Evolutionary conservation across 352 stramenopile species (phyloP), one percentile per base, ranked within the genome.

Genomic region (Pelagophyceae sp.): DNA sequence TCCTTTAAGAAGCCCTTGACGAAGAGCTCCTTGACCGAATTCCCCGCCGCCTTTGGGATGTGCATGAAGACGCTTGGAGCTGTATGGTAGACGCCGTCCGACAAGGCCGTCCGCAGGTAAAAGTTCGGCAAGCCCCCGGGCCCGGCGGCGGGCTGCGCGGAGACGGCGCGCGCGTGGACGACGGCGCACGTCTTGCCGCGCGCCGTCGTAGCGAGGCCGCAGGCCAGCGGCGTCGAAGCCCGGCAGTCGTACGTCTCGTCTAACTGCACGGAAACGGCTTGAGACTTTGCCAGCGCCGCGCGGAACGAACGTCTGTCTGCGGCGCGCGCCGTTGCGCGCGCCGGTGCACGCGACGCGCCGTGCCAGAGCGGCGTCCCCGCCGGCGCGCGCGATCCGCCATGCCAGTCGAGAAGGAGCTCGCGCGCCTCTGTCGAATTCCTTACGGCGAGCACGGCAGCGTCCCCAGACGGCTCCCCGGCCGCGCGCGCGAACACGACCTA

Each of bases 1-100:
- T 27, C 25, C 33, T 40, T 37, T 1, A 74, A 37, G 27, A 74
- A 50, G 25, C 67, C 15, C 38, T 74, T 74, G 20, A 74, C 67
- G 35, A 74, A 74, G 35, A 74, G 67, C n/a, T 74, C 27, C 38
- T 74, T 74, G 19, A 74, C 67, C 17, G 67, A 74, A 31, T 74
- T 74, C 33, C 67, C 67, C 2, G 67, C 67, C 5, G 67, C 67
- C 29, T 74, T 74, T 6, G 67, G 67, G 15, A 74, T 58, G 38
- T 74, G 67, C 2, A 74, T 33, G 38, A 74, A 74, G 19, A 74
- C 25, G 35, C 35, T 35, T 11, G 67, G 67, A 0, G 67, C 31
- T 32, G 29, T 2, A 33, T 37, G 33, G 33, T 74, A 74, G 67
- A 60, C 38, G 67, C 5, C 33, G 31, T 50, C 67, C 29, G 27